Evolutionary conservation across 2,329 filamentous ascomycete genomes (phyloP).

Genomic region (Canariomyces notabilis): DNA sequence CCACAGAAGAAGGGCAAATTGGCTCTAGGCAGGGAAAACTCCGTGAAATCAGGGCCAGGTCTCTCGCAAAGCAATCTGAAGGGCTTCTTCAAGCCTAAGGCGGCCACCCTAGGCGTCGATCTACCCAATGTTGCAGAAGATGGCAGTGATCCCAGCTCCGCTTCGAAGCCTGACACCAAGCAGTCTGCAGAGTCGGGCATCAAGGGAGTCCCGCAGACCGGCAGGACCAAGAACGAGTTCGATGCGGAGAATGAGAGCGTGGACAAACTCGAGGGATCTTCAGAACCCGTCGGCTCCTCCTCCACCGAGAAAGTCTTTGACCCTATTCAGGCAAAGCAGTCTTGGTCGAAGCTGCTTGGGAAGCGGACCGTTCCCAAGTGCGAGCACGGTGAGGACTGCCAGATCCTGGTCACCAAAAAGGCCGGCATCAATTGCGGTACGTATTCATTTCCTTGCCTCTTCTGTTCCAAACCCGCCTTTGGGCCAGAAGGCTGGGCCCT

Average conservation of each 20-base stretch:
- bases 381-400: slow-evolving; percentile 84
- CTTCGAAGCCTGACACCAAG: not conserved
- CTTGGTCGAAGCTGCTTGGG: slow-evolving; percentile 79
- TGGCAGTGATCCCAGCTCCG: not conserved
- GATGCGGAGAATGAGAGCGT: not conserved
- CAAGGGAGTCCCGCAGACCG: not conserved
- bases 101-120: slow-evolving; percentile 16
- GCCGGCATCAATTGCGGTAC: slow-evolving; percentile 73
- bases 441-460: slow-evolving; percentile 24
- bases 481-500: not conserved
- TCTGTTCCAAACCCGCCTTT: not conserved
- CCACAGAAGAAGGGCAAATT: slow-evolving; percentile 37
- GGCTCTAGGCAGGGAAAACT: slow-evolving; percentile 30
- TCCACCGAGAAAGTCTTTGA: slow-evolving; percentile 46
- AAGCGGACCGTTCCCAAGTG: slow-evolving; percentile 72
- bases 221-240: not conserved
- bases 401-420: slow-evolving; percentile 80
- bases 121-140: not conserved
- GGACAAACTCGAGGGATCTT: not conserved
- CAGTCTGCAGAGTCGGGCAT: not conserved
- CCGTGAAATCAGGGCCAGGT: slow-evolving; percentile 29
- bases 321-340: slow-evolving; percentile 68
- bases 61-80: slow-evolving; percentile 56
- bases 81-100: slow-evolving; percentile 72
- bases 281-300: not conserved